phyloP scores from a whole-genome alignment of 306 rosid species.

The Trifolium fragiferum region DNA sequence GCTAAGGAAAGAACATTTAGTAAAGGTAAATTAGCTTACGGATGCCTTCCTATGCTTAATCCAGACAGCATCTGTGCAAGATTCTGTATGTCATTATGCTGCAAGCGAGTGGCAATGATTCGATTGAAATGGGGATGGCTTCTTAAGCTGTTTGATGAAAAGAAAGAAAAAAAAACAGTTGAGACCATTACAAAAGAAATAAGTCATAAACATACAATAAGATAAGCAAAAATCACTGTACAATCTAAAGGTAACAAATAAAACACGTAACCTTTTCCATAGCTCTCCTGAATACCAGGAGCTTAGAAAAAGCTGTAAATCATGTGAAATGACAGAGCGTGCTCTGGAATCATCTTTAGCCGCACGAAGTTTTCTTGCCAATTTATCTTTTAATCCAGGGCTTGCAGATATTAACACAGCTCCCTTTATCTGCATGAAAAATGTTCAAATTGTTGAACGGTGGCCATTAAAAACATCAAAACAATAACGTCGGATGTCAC shows the following conservation, averaged over 20 bases:
- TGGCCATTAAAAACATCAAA: slow-evolving; percentile 10
- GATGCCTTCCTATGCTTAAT: slow-evolving; percentile 84
- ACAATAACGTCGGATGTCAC: slow-evolving; percentile 34
- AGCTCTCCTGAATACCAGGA: slow-evolving; percentile 82
- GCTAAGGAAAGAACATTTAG: slow-evolving; percentile 36
- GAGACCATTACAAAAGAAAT: slow-evolving; percentile 12
- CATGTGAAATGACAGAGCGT: slow-evolving; percentile 57
- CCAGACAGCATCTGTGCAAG: slow-evolving; percentile 79
- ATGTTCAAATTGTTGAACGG: slow-evolving; percentile 39
- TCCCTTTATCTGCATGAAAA: slow-evolving; percentile 69
- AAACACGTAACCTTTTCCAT: slow-evolving; percentile 72
- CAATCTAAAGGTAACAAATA: slow-evolving; percentile 29
- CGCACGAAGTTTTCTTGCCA: slow-evolving; percentile 71
- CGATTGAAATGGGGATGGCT: slow-evolving; percentile 76
- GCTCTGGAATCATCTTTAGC: slow-evolving; percentile 91
- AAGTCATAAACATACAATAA: slow-evolving; percentile 12
- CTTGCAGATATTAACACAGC: slow-evolving; percentile 84
- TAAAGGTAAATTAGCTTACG: slow-evolving; percentile 59
- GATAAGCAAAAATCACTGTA: slow-evolving; percentile 35
- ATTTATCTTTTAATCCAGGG: slow-evolving; percentile 80
- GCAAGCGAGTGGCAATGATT: slow-evolving; percentile 63
- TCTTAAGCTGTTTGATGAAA: slow-evolving; percentile 67
- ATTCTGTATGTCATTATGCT: slow-evolving; percentile 59
- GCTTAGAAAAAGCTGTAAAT: slow-evolving; percentile 69
- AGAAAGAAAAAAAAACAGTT: neutral